Conservation (phyloP, 2,329 filamentous ascomycete genomes). For the Alternaria novae-zelandiae region DNA sequence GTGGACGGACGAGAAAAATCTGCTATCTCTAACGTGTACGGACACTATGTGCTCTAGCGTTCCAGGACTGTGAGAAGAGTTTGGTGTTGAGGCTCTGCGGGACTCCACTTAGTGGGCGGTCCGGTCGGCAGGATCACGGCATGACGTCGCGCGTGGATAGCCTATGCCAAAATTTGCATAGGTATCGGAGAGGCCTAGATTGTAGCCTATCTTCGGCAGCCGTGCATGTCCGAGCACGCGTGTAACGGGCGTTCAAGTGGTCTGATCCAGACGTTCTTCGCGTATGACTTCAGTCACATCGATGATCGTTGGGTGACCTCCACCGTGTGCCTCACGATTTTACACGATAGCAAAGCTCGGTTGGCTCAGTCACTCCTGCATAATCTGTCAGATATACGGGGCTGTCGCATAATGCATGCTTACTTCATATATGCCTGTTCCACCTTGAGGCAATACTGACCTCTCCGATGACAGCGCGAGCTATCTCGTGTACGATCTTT, state of each 20-base stretch:
- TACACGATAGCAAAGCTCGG: background rate
- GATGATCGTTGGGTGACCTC: background rate
- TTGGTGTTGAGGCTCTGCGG: conserved; percentile 28
- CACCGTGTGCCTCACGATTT: background rate
- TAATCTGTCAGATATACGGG: background rate
- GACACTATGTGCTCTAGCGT: conserved; percentile 16
- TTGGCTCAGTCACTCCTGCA: background rate
- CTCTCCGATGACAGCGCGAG: background rate
- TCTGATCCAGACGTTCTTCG: conserved; percentile 6
- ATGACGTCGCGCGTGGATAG: conserved; percentile 15
- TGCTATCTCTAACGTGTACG: conserved; percentile 13
- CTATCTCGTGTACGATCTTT: background rate
- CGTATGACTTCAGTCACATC: background rate
- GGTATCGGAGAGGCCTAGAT: background rate
- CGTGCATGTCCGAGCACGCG: conserved; percentile 8
- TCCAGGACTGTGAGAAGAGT: conserved; percentile 4
- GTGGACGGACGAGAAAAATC: conserved; percentile 5
- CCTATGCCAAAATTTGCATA: conserved; percentile 8
- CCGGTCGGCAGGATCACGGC: conserved; percentile 8
- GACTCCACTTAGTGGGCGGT: conserved; percentile 24
- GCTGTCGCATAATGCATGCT: background rate
- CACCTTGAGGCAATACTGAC: background rate
- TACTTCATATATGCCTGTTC: background rate
- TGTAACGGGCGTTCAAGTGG: conserved; percentile 1
- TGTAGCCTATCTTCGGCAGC: background rate